Base-by-base conservation (phyloP, 371 early-diverging fungal genomes). In the Apophysomyces ossiformis region DNA sequence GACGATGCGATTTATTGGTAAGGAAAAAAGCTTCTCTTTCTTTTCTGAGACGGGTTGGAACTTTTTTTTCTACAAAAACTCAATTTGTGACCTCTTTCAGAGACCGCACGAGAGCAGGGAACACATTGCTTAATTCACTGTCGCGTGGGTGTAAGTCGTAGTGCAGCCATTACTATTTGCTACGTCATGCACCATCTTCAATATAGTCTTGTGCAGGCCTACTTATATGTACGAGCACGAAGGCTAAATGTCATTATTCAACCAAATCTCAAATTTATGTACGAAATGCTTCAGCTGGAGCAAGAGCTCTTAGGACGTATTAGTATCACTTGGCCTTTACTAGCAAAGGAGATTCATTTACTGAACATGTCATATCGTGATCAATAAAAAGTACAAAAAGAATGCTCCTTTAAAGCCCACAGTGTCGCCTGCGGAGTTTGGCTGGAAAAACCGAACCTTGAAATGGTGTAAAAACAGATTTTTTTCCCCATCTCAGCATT, bases 181-280 rank as follows among this genome's bases (percentile, higher is more conserved):
- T 89, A 88, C 56, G 69, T 87, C 35, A 89, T 89, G 87, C 74
- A 81, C 9, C 75, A 87, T 60, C 68, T 87, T 32, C 66, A 57
- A 12, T 72, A 75, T 18, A 76, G 82, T 9, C 67, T 89, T 4
- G 81, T 86, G 7, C 77, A 86, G 38, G 88, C 90, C 1, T 89
- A 89, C 59, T 63, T 87, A 32, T 83, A 78, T 70, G 88, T 88
- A 15, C 83, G 90, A 9, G 90, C 90, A 5, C 79, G 88, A 37
- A 78, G 90, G 11, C 61, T 89, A 12, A 87, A 85, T 71, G 88
- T 89, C 9, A 87, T 89, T 44, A 89, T 89, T 21, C 90, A 89
- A 47, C 90, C 90, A n/a, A 89, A 89, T 62, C 65, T 89, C 8
- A 79, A 86, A 58, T 87, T 89, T 54, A 87, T 89, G 85, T 89